Evolutionary conservation across 352 stramenopile species (phyloP), one percentile per base, ranked within the genome.

Genomic region (Phytophthora ohioensis): DNA sequence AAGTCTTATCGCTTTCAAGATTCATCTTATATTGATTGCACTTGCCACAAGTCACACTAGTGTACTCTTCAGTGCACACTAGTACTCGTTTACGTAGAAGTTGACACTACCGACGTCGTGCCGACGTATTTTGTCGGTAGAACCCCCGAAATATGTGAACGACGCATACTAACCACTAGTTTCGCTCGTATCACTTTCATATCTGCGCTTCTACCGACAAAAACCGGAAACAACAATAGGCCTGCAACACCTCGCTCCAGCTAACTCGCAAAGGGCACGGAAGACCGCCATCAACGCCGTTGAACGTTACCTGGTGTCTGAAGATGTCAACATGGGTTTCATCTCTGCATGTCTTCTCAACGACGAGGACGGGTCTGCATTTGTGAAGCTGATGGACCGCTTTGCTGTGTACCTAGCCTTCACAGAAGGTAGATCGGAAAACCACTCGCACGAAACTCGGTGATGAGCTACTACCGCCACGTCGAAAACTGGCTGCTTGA

Each of bases 291-390:
- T 69, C 31, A 64, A 64, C 13, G 42, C 43, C 1, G 69, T 71
- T n/a, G 47, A 69, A 5, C 17, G 71, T 4, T 78, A 75, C 35
- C 36, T 75, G 1, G 11, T 43, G 31, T 31, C 36, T 2, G 71
- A 75, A 45, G 61, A 72, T 51, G 57, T 61, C 1, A 39, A 47
- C n/a, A 45, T 78, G 39, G 52, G 41, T 1, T 79, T 71, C 51
- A 70, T 74, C 27, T 13, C 47, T 2, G 8, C 56, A 3, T 53
- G 2, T 4, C 53, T 67, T 11, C 51, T 70, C 13, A 27, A 27
- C 21, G 21, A 27, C 21, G 21, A 27, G 21, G 21, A 27, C 21
- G 21, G 1, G 21, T 27, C 56, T 31, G 54, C 39, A 38, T 62
- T 61, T 45, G 47, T 69, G 30, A 74, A 62, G 46, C 31, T 73